These are phyloP conservation scores for Exophiala aquamarina DNA, from an alignment of 2,329 filamentous ascomycete species.

Conservation along the genomic window DNA sequence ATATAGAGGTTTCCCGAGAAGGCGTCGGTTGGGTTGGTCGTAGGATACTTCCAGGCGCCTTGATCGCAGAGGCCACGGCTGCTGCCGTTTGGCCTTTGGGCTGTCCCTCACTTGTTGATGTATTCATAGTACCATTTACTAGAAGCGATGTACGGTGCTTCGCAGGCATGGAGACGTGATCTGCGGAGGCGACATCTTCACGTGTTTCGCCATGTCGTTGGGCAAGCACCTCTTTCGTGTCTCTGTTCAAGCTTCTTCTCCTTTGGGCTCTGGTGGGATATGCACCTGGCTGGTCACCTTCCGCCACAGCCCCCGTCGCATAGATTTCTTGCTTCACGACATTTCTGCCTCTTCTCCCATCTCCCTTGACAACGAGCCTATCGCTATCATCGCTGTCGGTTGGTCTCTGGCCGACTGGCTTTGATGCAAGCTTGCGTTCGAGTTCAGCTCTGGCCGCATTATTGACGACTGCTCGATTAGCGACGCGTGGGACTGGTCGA, in stretches of 20 bases:
- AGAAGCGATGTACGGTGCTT: background rate
- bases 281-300: conserved; percentile 25
- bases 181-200: too few relatives aligned
- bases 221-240: conserved; percentile 20
- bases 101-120: background rate
- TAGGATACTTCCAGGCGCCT: conserved; percentile 3
- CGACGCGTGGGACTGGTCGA: conserved; percentile 8
- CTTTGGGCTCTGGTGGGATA: conserved; percentile 25
- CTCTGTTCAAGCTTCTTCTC: conserved; percentile 20
- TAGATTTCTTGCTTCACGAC: conserved; percentile 24
- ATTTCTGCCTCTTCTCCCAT: conserved; percentile 19
- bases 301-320: conserved; percentile 26
- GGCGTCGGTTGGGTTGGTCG: conserved; percentile 17
- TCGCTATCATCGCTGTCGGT: conserved; percentile 30
- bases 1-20: conserved; percentile 24
- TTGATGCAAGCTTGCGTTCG: conserved; percentile 23
- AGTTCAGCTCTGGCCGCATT: conserved; percentile 19
- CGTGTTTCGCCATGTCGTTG: background rate
- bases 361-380: conserved; percentile 26
- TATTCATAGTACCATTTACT: conserved; percentile 6
- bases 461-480: conserved; percentile 13
- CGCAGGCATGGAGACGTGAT: too few relatives aligned
- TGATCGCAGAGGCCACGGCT: conserved; percentile 5
- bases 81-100: conserved; percentile 1
- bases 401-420: conserved; percentile 22